Percentiles rank a stretch among this genome's conserved stretches.
These are phyloP conservation scores for Massarina eburnea DNA, from an alignment of 2,329 filamentous ascomycete genomes.

Conservation along the genomic window DNA sequence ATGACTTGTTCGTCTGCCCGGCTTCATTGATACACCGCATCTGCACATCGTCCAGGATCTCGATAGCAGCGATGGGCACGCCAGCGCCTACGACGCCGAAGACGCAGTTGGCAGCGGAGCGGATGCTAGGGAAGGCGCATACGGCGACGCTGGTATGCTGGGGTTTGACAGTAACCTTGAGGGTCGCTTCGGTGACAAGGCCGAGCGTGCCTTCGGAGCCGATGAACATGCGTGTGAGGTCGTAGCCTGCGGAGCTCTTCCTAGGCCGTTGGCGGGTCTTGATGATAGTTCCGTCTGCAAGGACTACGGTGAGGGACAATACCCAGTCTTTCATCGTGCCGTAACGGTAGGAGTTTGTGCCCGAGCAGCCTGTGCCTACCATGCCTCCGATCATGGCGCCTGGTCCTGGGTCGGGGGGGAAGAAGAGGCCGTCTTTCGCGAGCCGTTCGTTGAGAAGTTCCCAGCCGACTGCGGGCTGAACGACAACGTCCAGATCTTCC, in stretches of 20 bases:
- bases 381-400: conserved; percentile 91
- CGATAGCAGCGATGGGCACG: conserved; percentile 85
- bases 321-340: conserved; percentile 97
- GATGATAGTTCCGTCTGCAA: conserved; percentile 87
- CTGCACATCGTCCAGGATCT: conserved; percentile 89
- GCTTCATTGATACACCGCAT: conserved; percentile 74
- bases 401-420: conserved; percentile 87
- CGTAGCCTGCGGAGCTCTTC: conserved; percentile 90
- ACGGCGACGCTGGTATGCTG: conserved; percentile 81
- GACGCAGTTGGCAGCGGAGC: conserved; percentile 76
- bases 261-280: conserved; percentile 85
- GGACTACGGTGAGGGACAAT: conserved; percentile 78
- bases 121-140: conserved; percentile 63
- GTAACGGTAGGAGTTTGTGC: conserved; percentile 89
- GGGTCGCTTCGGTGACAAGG: conserved; percentile 84
- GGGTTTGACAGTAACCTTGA: conserved; percentile 83
- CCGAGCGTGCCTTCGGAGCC: conserved; percentile 91
- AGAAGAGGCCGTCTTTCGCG: conserved; percentile 73
- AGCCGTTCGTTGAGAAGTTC: conserved; percentile 81
- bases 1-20: conserved; percentile 63
- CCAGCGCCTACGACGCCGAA: conserved; percentile 77
- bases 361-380: conserved; percentile 75
- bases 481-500: conserved; percentile 62
- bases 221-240: conserved; percentile 85
- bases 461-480: conserved; percentile 76